Evolutionary conservation across 768 basidiomycete species (phyloP).

Genomic region (Hericium coralloides): DNA sequence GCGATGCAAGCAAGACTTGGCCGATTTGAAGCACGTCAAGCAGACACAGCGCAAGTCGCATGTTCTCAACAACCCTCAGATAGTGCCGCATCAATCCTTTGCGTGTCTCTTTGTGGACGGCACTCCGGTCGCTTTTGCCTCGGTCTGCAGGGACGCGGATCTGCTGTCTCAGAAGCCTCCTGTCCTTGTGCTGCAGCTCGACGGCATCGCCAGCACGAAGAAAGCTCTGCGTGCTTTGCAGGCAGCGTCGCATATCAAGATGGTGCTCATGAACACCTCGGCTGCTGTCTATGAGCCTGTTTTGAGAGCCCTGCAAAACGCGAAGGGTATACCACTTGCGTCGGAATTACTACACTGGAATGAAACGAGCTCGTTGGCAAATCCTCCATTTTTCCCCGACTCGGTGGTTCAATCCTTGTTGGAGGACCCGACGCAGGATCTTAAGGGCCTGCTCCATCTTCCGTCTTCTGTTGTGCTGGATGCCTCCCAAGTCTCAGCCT

Average conservation of each 20-base stretch:
- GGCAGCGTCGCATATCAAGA: constrained; percentile 25
- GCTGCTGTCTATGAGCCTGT: constrained; percentile 58
- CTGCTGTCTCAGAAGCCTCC: constrained; percentile 40
- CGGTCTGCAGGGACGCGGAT: constrained; percentile 44
- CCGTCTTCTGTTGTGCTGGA: constrained; percentile 40
- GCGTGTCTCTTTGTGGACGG: constrained; percentile 42
- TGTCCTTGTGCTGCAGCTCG: constrained; percentile 42
- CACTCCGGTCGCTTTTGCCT: constrained; percentile 43
- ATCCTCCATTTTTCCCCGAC: constrained; percentile 6
- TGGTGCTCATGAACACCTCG: constrained; percentile 52
- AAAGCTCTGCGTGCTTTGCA: constrained; percentile 35
- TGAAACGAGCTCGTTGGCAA: constrained; percentile 13
- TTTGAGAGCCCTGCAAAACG: constrained; percentile 43
- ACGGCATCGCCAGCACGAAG: constrained; percentile 30
- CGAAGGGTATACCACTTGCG: constrained; percentile 34
- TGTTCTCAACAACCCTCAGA: constrained; percentile 29
- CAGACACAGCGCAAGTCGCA: constrained; percentile 31
- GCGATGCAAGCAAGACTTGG: constrained; percentile 24
- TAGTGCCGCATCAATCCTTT: constrained; percentile 46
- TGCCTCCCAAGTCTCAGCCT: constrained; percentile 32
- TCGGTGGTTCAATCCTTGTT: constrained; percentile 23
- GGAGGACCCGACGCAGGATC: constrained; percentile 28
- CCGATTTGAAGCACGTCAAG: constrained; percentile 13
- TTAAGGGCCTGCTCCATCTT: constrained; percentile 30
- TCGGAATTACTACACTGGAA: constrained; percentile 50